A percentile compares a stretch with the other conserved stretches of the same genome.
These are phyloP conservation scores for Lentinula detonsa DNA, from an alignment of 768 basidiomycete genomes.

Conservation along the genomic window DNA sequence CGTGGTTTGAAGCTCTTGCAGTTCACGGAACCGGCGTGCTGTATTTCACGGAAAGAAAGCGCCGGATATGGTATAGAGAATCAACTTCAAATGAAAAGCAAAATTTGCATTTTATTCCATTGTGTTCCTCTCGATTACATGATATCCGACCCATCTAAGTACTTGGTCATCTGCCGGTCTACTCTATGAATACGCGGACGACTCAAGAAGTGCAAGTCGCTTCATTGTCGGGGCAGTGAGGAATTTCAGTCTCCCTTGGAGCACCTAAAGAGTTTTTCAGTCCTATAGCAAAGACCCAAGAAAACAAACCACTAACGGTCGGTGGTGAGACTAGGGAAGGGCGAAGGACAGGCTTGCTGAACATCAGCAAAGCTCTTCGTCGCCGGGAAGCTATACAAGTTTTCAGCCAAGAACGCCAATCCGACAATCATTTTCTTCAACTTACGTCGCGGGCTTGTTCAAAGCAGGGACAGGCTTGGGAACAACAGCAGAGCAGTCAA, in stretches of 20 bases:
- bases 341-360: constrained; percentile 1
- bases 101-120: too few relatives aligned
- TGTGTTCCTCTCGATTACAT: too few relatives aligned
- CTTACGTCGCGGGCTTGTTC: not conserved
- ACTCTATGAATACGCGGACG: too few relatives aligned
- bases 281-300: not conserved
- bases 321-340: constrained; percentile 2
- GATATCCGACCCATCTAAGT: too few relatives aligned
- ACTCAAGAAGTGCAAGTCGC: not conserved
- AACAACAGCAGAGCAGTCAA: constrained; percentile 16
- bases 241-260: not conserved
- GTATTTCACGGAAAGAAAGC: too few relatives aligned
- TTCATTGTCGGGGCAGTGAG: not conserved
- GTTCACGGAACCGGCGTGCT: too few relatives aligned
- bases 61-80: too few relatives aligned
- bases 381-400: not conserved
- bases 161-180: too few relatives aligned
- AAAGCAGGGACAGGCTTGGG: constrained; percentile 16
- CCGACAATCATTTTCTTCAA: not conserved
- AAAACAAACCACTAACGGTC: not conserved
- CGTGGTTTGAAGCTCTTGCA: too few relatives aligned
- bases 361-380: constrained; percentile 1
- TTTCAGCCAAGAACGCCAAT: not conserved
- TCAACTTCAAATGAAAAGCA: too few relatives aligned
- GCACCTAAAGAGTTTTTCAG: not conserved